These are phyloP conservation scores for Dictyostelium capitatum DNA, from an alignment of 78 protist species.

Conservation along the genomic window DNA sequence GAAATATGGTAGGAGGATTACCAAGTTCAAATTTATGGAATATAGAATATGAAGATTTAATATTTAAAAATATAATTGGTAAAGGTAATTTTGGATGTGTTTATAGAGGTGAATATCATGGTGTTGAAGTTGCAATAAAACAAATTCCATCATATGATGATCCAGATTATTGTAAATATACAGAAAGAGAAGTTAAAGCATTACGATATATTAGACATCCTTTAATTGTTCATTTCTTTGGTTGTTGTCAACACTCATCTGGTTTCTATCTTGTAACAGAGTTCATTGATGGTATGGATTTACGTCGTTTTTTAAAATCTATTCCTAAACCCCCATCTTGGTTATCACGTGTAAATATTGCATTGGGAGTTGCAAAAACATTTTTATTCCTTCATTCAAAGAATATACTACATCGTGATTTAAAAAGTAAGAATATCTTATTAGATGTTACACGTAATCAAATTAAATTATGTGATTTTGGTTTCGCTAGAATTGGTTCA, in stretches of 20 bases:
- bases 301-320: slow-evolving; percentile 31
- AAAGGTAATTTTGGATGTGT: slow-evolving; percentile 82
- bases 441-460: not conserved
- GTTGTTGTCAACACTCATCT: slow-evolving; percentile 44
- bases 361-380: slow-evolving; percentile 59
- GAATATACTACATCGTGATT: slow-evolving; percentile 69
- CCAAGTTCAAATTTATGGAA: slow-evolving; percentile 63
- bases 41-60: slow-evolving; percentile 69
- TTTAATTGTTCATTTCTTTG: slow-evolving; percentile 73
- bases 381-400: slow-evolving; percentile 70
- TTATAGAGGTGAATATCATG: slow-evolving; percentile 42
- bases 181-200: slow-evolving; percentile 77
- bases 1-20: slow-evolving; percentile 74
- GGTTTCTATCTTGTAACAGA: slow-evolving; percentile 66
- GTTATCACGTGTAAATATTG: slow-evolving; percentile 32
- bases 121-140: slow-evolving; percentile 74
- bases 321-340: slow-evolving; percentile 40
- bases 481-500: slow-evolving; percentile 69
- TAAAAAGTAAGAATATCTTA: slow-evolving; percentile 68
- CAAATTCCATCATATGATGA: slow-evolving; percentile 61
- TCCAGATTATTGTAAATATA: slow-evolving; percentile 75
- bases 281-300: slow-evolving; percentile 71
- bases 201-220: slow-evolving; percentile 64
- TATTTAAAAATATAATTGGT: slow-evolving; percentile 70
- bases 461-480: slow-evolving; percentile 74